Percentiles rank a stretch among this genome's conserved stretches.
These are phyloP conservation scores for Silene noctiflora DNA, from an alignment of 179 eudicot species.

Conservation along the genomic window DNA sequence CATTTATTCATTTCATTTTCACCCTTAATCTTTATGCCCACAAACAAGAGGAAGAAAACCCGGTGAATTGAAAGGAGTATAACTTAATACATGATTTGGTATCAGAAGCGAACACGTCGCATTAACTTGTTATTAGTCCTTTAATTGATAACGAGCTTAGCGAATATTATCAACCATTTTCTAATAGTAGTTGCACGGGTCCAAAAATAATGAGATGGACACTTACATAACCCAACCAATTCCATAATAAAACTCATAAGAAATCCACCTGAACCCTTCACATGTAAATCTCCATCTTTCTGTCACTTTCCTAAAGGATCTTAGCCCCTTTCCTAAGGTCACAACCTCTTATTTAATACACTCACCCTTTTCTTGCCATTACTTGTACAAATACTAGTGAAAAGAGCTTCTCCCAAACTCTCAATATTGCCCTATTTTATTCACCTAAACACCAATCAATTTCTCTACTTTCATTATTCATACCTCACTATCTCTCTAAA, in stretches of 20 bases:
- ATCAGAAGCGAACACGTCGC: too few species aligned
- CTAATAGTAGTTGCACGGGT: too few species aligned
- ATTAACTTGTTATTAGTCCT: too few species aligned
- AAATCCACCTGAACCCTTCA: slow-evolving; percentile 19
- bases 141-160: too few species aligned
- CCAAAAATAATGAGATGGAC: slow-evolving; percentile 1
- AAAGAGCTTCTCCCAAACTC: neutral
- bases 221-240: neutral
- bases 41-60: too few species aligned
- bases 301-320: slow-evolving; percentile 1
- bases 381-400: slow-evolving; percentile 7
- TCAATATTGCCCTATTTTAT: neutral
- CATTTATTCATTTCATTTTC: too few species aligned
- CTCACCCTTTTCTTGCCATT: slow-evolving; percentile 25
- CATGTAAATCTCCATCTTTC: neutral
- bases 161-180: too few species aligned
- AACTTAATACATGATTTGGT: too few species aligned
- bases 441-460: neutral
- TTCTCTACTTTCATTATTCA: neutral
- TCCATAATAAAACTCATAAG: slow-evolving; percentile 14
- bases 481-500: neutral
- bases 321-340: neutral
- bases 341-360: slow-evolving; percentile 24
- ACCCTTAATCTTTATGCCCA: too few species aligned
- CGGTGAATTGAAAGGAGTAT: too few species aligned